Percentiles rank a stretch among this genome's conserved stretches.
phyloP scores from a whole-genome alignment of 768 basidiomycete genomes.

The Russula virescens region DNA sequence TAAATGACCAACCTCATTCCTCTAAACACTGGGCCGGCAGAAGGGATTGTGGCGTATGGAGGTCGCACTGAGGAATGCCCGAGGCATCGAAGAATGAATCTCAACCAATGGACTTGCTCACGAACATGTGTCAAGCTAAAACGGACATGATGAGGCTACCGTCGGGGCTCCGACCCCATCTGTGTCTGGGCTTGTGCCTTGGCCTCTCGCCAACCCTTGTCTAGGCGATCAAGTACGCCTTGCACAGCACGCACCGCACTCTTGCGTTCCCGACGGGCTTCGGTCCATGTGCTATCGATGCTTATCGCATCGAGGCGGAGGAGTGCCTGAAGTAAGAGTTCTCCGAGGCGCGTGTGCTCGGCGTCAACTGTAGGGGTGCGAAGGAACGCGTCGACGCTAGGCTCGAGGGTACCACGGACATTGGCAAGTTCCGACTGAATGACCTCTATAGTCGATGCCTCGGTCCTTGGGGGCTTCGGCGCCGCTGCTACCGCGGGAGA shows the following conservation, averaged over 20 bases:
- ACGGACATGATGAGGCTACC: conserved; percentile 3
- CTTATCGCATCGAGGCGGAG: conserved; percentile 79
- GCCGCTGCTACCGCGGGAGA: conserved; percentile 27
- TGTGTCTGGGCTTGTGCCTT: conserved; percentile 12
- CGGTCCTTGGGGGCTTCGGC: conserved; percentile 36
- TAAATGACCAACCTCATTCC: conserved; percentile 6
- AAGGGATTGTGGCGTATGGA: conserved; percentile 6
- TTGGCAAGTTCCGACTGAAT: conserved; percentile 50
- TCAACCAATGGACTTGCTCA: not conserved
- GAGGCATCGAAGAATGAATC: conserved; percentile 2
- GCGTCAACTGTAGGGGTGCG: conserved; percentile 25
- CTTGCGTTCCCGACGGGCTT: conserved; percentile 77
- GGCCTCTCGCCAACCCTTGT: conserved; percentile 52
- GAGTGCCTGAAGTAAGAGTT: conserved; percentile 81
- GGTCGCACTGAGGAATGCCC: conserved; percentile 1
- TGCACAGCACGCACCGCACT: conserved; percentile 85
- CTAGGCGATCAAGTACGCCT: conserved; percentile 70
- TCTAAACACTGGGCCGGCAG: not conserved
- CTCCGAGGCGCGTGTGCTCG: conserved; percentile 59
- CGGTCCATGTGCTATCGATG: conserved; percentile 68
- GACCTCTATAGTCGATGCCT: conserved; percentile 45
- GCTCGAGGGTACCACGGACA: conserved; percentile 49
- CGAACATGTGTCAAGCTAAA: not conserved
- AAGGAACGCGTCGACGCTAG: conserved; percentile 50
- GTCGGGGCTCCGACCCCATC: not conserved